Evolutionary conservation across 179 eudicot genomes (phyloP), one percentile per base, ranked within the genome.

Genomic region (Pouteria campechiana): DNA sequence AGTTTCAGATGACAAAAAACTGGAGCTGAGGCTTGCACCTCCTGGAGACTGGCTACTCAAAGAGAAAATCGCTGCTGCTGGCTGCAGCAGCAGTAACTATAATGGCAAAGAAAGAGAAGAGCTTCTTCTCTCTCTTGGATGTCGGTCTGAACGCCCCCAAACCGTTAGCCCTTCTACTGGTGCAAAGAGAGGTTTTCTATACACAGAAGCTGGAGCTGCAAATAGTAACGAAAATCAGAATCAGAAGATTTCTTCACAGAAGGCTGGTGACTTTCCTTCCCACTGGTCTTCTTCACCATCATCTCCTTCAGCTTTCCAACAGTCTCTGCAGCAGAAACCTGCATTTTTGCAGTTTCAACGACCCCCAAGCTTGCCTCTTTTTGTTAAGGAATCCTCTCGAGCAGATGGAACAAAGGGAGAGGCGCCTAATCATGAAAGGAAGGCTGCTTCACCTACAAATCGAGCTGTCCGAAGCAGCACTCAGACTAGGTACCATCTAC

Each of bases 21-120:
- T 90, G 23, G 92, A 81, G 63, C 68, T 90, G 5, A 76, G 81
- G 66, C 88, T 90, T 34, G 98, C 79, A 6, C 93, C 80, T 40
- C 98, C 98, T 2, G 81, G 82, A 19, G 55, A 63, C 6, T 57
- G 54, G 50, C 22, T 37, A 37, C 21, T 20, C 18, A 40, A 14
- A 25, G 47, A 29, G 42, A 37, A 37, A 17, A 49, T 37, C 54
- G 33, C 9, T 42, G 38, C 0, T 41, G 59, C 53, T 52, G 25
- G 45, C 29, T 25, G 23, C 25, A 48, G 39, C 5, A 50, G 29
- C 32, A 52, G 20, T 11, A 54, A 6, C 19, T 20, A 14, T 13
- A 37, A 37, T 24, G 8, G 32, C 49, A 52, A 46, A 54, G 54
- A 54, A 23, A 59, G 48, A 40, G 59, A 55, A 8, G 51, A 43